A percentile compares a stretch with the other conserved stretches of the same genome.
Conservation (phyloP, 169 alveolate species). For the Theileria parva region DNA sequence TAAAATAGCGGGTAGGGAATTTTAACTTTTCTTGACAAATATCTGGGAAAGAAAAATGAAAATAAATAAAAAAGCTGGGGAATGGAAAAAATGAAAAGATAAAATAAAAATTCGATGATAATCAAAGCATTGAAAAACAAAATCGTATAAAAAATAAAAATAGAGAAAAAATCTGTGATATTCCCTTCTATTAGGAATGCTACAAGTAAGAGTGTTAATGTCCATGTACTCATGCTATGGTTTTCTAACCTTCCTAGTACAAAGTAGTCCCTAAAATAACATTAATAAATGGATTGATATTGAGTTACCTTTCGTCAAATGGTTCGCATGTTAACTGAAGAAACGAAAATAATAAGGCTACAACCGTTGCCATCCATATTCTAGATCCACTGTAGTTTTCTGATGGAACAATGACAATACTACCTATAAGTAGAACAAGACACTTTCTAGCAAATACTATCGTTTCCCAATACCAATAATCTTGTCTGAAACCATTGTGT, state of each 20-base stretch:
- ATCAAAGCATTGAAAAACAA: slow-evolving; percentile 57
- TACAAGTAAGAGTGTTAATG: slow-evolving; percentile 68
- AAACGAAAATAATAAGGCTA: slow-evolving; percentile 73
- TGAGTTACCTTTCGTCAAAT: slow-evolving; percentile 75
- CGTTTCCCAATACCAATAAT: slow-evolving; percentile 85
- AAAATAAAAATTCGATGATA: slow-evolving; percentile 48
- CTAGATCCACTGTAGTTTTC: slow-evolving; percentile 71
- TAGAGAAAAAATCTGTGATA: not conserved
- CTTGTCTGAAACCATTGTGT: slow-evolving; percentile 80
- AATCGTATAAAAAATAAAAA: slow-evolving; percentile 28
- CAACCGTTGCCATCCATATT: slow-evolving; percentile 77
- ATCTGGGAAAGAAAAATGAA: too few relatives aligned
- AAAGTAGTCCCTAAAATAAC: slow-evolving; percentile 66
- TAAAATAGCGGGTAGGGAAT: slow-evolving; percentile 28
- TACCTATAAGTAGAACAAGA: slow-evolving; percentile 76
- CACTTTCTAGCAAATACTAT: slow-evolving; percentile 80
- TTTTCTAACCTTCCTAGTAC: slow-evolving; percentile 78
- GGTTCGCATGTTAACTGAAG: slow-evolving; percentile 79
- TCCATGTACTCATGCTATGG: slow-evolving; percentile 83
- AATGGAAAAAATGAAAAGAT: too few relatives aligned
- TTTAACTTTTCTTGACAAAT: too few relatives aligned
- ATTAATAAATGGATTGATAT: not conserved
- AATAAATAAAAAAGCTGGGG: too few relatives aligned
- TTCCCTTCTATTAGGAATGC: slow-evolving; percentile 41
- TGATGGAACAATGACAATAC: slow-evolving; percentile 71